Base-by-base conservation (phyloP, 2,329 filamentous ascomycete genomes). In the Fusarium oxysporum region DNA sequence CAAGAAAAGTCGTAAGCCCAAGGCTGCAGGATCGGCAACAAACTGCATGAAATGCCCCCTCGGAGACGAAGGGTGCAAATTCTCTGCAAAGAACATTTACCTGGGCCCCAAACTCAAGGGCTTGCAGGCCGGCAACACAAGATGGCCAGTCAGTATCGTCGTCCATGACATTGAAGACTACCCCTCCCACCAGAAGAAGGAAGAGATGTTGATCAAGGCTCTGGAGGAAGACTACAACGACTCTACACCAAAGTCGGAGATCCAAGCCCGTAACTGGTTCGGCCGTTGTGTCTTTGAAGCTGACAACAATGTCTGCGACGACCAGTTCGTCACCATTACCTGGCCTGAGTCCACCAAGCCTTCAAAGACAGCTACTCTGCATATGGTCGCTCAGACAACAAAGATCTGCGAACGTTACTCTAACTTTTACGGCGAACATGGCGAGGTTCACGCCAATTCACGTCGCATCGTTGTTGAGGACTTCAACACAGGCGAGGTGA, bases 201-300 rank as follows among this genome's bases (percentile, higher is more conserved):
- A 78, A 66, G 79, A 83, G 2, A 85, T 85, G 44, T 63, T 88
- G 25, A 65, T 88, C 33, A 77, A 78, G 57, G 80, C 83, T 51
- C 81, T 89, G 17, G 81, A 83, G 25, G 86, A 89, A 57, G 88
- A 90, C 77, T 91, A 91, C 65, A 83, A 86, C 19, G 78, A 82
- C 3, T 79, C 81, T 11, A 89, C 86, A 1, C 84, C 87, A 8
- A 81, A 83, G 59, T 78, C 82, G 3, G 83, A 85, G n/a, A 79
- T 88, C 3, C 84, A 85, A 6, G 83, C 83, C 9, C 84, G 86
- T 14, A 92, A 92, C 72, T 92, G 95, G 94, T 98, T 95, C 78
- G 96, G 96, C 0, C 90, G 96, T n/a, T 99, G 96, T 79, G 96
- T 98, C 3, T 98, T 92, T 83, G 96, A 98, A 80, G 86, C 92